phyloP scores from a whole-genome alignment of 192 early-diverging fungal species.

The Backusella morwellensis region DNA sequence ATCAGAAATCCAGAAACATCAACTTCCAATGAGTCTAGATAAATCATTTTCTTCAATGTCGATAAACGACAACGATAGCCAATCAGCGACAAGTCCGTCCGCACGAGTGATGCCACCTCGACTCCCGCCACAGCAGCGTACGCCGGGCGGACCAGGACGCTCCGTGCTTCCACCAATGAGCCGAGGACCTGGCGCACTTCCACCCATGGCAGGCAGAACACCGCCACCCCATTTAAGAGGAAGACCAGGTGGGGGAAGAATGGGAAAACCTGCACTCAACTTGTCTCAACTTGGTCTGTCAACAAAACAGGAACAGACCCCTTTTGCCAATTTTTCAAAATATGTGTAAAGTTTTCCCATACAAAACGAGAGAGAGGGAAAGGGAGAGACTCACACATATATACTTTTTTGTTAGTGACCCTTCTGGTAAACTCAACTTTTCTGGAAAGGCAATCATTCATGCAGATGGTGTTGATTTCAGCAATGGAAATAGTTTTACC shows the following conservation, averaged over 20 bases:
- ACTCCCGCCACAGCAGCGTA: neutral
- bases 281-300: slow-evolving; percentile 28
- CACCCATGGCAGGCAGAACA: slow-evolving; percentile 15
- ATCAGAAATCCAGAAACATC: neutral
- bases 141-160: slow-evolving; percentile 3
- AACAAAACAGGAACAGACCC: slow-evolving; percentile 35
- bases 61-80: slow-evolving; percentile 11
- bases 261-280: slow-evolving; percentile 21
- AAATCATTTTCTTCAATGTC: slow-evolving; percentile 23
- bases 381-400: neutral
- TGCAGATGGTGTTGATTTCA: slow-evolving; percentile 90
- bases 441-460: slow-evolving; percentile 89
- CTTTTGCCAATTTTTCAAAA: slow-evolving; percentile 66
- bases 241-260: slow-evolving; percentile 9
- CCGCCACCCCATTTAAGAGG: neutral
- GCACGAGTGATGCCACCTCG: neutral
- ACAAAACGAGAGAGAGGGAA: neutral
- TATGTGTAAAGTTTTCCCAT: slow-evolving; percentile 54
- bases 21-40: slow-evolving; percentile 16
- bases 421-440: slow-evolving; percentile 87
- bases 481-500: slow-evolving; percentile 80
- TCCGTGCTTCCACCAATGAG: slow-evolving; percentile 28
- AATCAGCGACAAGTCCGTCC: neutral
- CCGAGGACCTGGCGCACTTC: slow-evolving; percentile 11
- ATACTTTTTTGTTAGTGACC: slow-evolving; percentile 51